Evolutionary conservation across 495 filamentous ascomycete species (phyloP), one percentile per base, ranked within the genome.

Genomic region (Penicillium flavigenum): DNA sequence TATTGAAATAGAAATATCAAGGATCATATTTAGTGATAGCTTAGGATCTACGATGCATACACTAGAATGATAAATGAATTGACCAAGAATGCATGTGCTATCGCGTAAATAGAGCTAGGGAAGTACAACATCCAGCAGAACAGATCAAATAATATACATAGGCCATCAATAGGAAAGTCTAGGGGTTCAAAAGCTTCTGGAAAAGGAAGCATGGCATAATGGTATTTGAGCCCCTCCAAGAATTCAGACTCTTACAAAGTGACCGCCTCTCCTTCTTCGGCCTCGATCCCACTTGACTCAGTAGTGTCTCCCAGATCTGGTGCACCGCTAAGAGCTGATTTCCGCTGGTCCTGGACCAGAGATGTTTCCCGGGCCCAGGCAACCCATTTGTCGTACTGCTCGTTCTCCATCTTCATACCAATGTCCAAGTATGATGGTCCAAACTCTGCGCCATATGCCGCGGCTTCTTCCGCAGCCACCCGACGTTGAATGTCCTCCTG

Each of bases 401-500:
- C 69, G 73, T 92, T 86, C 75, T 98, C 94, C 57, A 95, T 73
- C 54, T 88, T 76, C 83, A 94, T 89, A 64, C 91, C 86, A 53
- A 94, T 76, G 44, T 95, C 85, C 43, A 91, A 59, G 56, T 78
- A 73, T 17, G 83, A 76, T 68, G 86, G 88, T 64, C 90, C 91
- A 62, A 98, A 98, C 69, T 86, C 86, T 54, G 91, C 94, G 46
- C 94, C 94, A 10, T 86, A 86, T 59, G 86, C 82, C 60, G 88
- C 76, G 10, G 94, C 94, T 74, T 98, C 94, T 74, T 98, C 94
- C 22, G 82, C 81, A 2, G 92, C 91, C 63, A 98, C 84, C 62
- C 92, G 83, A 56, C 85, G 83, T 73, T 94, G 85, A 44, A 94
- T 83, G 53, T 97, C 92, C 65, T 95, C 86, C 60, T 84, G 74